phyloP scores from a whole-genome alignment of 2,329 filamentous ascomycete genomes.

The Orbilia quercus region DNA sequence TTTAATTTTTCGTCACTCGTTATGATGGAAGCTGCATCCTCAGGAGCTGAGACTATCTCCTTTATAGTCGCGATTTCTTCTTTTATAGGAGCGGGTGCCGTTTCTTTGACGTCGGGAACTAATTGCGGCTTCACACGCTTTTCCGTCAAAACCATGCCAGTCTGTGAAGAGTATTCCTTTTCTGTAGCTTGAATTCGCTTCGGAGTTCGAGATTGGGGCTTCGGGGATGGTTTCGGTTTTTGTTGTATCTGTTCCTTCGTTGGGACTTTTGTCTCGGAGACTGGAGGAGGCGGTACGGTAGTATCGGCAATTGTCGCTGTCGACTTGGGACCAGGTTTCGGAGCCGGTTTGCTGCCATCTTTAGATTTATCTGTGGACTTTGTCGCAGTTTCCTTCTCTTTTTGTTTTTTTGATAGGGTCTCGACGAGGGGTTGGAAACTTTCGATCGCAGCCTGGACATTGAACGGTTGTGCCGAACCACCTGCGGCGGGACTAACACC shows the following conservation, averaged over 20 bases:
- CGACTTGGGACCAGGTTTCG: constrained; percentile 31
- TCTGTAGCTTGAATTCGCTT: constrained; percentile 53
- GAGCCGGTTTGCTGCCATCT: background rate
- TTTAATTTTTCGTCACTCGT: constrained; percentile 22
- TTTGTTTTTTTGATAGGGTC: constrained; percentile 56
- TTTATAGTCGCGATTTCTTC: constrained; percentile 23
- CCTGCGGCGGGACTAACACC: constrained; percentile 27
- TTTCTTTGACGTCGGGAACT: constrained; percentile 48
- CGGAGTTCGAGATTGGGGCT: constrained; percentile 32
- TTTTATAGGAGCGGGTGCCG: constrained; percentile 17
- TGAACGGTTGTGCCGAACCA: constrained; percentile 47
- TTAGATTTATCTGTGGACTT: constrained; percentile 28
- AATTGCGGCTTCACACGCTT: constrained; percentile 46
- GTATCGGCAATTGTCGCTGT: too few species aligned
- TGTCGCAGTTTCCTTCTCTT: constrained; percentile 25
- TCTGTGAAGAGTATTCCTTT: constrained; percentile 48
- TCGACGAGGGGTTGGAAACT: constrained; percentile 55
- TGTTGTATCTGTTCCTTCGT: constrained; percentile 50
- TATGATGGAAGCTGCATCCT: constrained; percentile 8
- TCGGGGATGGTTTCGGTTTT: constrained; percentile 35
- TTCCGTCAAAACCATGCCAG: constrained; percentile 48
- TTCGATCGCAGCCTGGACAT: constrained; percentile 48
- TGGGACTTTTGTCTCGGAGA: constrained; percentile 18
- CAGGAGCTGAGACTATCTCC: constrained; percentile 25
- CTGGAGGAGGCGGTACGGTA: too few species aligned